Base-by-base conservation (phyloP, 2,329 filamentous ascomycete genomes). In the Curvularia verruculosa region DNA sequence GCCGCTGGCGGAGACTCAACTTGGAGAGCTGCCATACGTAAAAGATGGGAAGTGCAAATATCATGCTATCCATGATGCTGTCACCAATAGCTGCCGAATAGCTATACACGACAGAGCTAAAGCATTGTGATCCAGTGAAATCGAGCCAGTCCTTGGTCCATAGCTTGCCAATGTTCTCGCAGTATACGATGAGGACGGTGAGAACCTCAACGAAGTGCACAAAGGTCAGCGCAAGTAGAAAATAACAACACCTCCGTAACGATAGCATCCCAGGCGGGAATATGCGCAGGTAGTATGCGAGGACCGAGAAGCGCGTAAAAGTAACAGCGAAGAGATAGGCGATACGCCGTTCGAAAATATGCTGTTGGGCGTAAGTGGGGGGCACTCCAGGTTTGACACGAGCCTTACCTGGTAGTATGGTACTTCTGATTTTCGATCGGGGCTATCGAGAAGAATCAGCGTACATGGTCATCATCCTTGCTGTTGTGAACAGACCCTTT, bases 271-370 rank as follows among this genome's bases (percentile, higher is more conserved):
- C 51, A 3, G 52, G 54, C 1, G 74, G 74, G 45, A 77, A 77
- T 24, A 77, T 73, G 44, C 75, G 69, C 5, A 76, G 61, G 48
- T 76, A 73, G 56, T 77, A 76, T 23, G 70, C 58, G 10, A 77
- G 51, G 18, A 78, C 57, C 5, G 75, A 77, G 29, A 73, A 65
- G 31, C 74, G 74, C 21, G 66, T 72, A 4, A 76, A 61, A 2
- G 69, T 65, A 2, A 74, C 66, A n/a, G 72, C 64, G 28, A 69
- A 63, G 29, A 76, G 69, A 60, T 77, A 77, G 31, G 73, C 68
- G n/a, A 77, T 68, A 10, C 69, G 66, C 6, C 69, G 65, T 28
- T 66, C 65, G 59, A 70, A 71, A 48, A 72, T 67, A 45, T 71
- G 65, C 60, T 70, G 21, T 6, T 31, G 15, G 1, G 3, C 3